A percentile compares a stretch with the other conserved stretches of the same genome.
Evolutionary conservation across 1,284 basidiomycete genomes (phyloP).

Genomic region (Irpex lacteus): DNA sequence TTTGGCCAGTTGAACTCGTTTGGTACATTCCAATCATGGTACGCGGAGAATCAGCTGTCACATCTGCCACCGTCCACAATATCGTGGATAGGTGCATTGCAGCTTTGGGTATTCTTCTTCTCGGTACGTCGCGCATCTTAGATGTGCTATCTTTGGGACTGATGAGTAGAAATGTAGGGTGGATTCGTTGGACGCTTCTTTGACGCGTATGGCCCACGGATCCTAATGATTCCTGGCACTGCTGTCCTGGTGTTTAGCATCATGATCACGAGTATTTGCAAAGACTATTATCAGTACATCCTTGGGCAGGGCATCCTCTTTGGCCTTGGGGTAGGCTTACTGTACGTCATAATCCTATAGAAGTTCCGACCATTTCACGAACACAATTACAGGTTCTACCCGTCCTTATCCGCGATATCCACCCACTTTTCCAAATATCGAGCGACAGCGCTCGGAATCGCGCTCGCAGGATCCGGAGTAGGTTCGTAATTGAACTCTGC

Average conservation of each 20-base stretch:
- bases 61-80: slow-evolving; percentile 36
- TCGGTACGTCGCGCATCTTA: slow-evolving; percentile 28
- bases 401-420: slow-evolving; percentile 21
- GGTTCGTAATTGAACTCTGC: slow-evolving; percentile 20
- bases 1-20: slow-evolving; percentile 38
- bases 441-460: slow-evolving; percentile 54
- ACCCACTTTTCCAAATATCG: slow-evolving; percentile 57
- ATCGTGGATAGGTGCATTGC: slow-evolving; percentile 47
- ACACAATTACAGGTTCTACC: slow-evolving; percentile 25
- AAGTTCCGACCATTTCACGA: background rate
- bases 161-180: slow-evolving; percentile 22
- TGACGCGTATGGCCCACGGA: slow-evolving; percentile 33
- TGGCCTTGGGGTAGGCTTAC: slow-evolving; percentile 33
- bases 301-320: slow-evolving; percentile 36
- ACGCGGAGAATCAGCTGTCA: slow-evolving; percentile 37
- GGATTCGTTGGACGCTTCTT: slow-evolving; percentile 32
- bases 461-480: slow-evolving; percentile 32
- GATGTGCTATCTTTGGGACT: background rate
- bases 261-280: slow-evolving; percentile 37
- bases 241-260: slow-evolving; percentile 32
- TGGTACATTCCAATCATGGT: slow-evolving; percentile 43
- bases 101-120: slow-evolving; percentile 38
- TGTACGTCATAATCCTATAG: slow-evolving; percentile 25
- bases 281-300: slow-evolving; percentile 35
- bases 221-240: slow-evolving; percentile 31